phyloP scores from a whole-genome alignment of 257 asterid species.

The Rubia yunnanensis region DNA sequence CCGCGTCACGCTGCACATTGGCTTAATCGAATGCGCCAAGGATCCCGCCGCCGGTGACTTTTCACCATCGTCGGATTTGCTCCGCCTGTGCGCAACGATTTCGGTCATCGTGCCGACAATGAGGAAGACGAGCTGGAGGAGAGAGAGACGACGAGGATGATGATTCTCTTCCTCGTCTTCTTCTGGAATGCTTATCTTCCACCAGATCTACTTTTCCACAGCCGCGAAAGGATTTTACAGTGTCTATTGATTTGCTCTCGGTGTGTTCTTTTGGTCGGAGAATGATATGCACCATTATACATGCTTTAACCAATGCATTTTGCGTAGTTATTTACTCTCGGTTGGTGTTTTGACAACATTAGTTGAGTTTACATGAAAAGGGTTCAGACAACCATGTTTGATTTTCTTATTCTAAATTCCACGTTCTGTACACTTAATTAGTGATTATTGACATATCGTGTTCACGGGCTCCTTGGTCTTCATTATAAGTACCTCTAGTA shows the following conservation, averaged over 20 bases:
- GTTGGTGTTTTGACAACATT: too few species aligned
- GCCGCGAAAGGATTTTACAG: slow-evolving; percentile 64
- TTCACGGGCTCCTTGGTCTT: too few species aligned
- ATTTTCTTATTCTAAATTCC: too few species aligned
- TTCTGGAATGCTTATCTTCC: slow-evolving; percentile 46
- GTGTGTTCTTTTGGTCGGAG: background rate
- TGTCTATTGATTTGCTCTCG: slow-evolving; percentile 42
- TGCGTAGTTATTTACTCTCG: too few species aligned
- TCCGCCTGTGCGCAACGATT: slow-evolving; percentile 32
- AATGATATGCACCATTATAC: too few species aligned
- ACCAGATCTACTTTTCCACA: slow-evolving; percentile 66
- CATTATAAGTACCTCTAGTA: too few species aligned
- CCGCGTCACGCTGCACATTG: slow-evolving; percentile 53
- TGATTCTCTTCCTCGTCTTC: slow-evolving; percentile 49
- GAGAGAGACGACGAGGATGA: slow-evolving; percentile 43
- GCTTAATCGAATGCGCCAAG: slow-evolving; percentile 34
- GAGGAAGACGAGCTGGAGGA: slow-evolving; percentile 27
- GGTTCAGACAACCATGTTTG: too few species aligned
- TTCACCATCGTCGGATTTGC: slow-evolving; percentile 9
- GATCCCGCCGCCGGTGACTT: too few species aligned
- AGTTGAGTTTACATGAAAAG: too few species aligned
- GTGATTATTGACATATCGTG: too few species aligned
- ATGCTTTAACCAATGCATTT: too few species aligned
- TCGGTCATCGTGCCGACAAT: slow-evolving; percentile 53
- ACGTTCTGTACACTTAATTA: too few species aligned